Evolutionary conservation across 1,284 basidiomycete species (phyloP).

Genomic region (Blastosporella zonata): DNA sequence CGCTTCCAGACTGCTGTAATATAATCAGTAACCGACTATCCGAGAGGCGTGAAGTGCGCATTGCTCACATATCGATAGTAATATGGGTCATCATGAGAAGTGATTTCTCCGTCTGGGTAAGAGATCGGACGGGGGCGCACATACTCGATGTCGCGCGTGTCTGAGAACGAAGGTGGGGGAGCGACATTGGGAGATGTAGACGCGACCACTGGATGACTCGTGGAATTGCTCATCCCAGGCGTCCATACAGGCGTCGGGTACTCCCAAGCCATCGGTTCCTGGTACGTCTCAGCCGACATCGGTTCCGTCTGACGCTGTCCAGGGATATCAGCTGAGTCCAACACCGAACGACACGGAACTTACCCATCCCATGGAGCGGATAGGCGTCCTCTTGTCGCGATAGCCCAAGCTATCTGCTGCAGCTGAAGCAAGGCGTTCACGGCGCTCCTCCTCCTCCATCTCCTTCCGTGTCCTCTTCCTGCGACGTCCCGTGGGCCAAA

Average conservation of each 20-base stretch:
- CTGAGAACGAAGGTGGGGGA: background rate
- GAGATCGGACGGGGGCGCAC: conserved; percentile 1
- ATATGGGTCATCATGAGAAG: conserved; percentile 12
- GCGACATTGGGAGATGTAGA: background rate
- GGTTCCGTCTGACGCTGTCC: conserved; percentile 1
- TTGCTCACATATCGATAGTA: conserved; percentile 14
- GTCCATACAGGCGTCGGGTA: conserved; percentile 4
- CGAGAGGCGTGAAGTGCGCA: background rate
- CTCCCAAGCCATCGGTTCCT: conserved; percentile 11
- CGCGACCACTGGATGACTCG: conserved; percentile 1
- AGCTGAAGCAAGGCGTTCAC: conserved; percentile 12
- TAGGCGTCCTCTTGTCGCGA: conserved; percentile 4
- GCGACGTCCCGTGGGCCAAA: conserved; percentile 15
- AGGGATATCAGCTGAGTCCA: background rate
- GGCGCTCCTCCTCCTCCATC: conserved; percentile 18
- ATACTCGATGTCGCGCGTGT: background rate
- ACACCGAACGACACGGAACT: background rate
- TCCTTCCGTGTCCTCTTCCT: conserved; percentile 16
- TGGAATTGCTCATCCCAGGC: background rate
- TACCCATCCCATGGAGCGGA: conserved; percentile 1
- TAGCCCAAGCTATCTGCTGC: conserved; percentile 12
- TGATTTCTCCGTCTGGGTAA: conserved; percentile 9
- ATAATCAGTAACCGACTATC: background rate
- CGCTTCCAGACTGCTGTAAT: conserved; percentile 4
- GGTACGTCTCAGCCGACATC: background rate